phyloP scores from a whole-genome alignment of 2,329 filamentous ascomycete genomes.

The Epichloe glyceriae region DNA sequence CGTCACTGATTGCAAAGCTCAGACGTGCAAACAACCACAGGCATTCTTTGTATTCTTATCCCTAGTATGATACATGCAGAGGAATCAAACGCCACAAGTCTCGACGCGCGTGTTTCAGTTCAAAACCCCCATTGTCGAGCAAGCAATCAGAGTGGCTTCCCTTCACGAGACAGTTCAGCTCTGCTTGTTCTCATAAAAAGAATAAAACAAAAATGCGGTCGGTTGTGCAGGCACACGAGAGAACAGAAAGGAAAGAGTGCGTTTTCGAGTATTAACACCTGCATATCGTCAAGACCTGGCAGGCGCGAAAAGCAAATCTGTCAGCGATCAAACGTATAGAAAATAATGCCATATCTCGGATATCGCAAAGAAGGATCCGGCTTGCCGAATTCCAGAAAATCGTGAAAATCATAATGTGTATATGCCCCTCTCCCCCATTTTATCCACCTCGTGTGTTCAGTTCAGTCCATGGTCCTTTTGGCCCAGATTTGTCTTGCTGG shows the following conservation, averaged over 20 bases:
- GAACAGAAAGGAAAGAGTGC: background rate
- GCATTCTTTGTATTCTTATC: background rate
- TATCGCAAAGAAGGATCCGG: background rate
- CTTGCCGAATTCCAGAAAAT: background rate
- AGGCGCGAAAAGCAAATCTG: background rate
- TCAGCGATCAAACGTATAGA: background rate
- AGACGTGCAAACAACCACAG: background rate
- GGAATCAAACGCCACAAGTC: too few relatives aligned
- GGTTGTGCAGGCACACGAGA: background rate
- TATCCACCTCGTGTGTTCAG: too few relatives aligned
- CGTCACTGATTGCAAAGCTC: too few relatives aligned
- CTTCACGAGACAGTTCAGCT: background rate
- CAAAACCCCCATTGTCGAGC: too few relatives aligned
- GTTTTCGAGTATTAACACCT: background rate
- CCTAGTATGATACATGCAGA: background rate
- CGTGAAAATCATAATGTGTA: conserved; percentile 2
- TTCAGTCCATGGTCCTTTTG: too few relatives aligned
- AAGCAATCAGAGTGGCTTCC: background rate
- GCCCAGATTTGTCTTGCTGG: background rate
- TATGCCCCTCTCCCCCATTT: background rate
- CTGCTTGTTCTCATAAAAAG: background rate
- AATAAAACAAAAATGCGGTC: background rate
- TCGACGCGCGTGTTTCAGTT: too few relatives aligned
- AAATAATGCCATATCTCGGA: background rate
- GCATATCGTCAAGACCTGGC: background rate